Percentiles rank a stretch among this genome's conserved stretches.
These are phyloP conservation scores for Somion occarium DNA, from an alignment of 1,284 basidiomycete species.

Conservation along the genomic window DNA sequence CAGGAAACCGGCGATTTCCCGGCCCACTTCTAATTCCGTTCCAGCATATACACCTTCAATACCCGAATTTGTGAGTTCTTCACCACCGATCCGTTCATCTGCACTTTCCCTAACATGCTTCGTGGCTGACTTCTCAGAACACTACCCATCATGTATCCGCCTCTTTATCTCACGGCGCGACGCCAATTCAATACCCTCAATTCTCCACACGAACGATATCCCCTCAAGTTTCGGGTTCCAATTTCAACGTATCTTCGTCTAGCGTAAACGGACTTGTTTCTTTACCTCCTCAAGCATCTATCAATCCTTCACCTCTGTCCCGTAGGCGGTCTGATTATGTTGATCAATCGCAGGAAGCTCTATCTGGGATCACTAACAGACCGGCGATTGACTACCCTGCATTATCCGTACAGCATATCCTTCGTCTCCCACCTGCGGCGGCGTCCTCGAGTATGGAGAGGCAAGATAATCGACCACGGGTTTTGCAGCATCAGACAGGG, in stretches of 20 bases:
- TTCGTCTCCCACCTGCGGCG: conserved; percentile 74
- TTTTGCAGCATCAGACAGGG: conserved; percentile 29
- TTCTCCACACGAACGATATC: conserved; percentile 31
- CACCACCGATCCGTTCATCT: background rate
- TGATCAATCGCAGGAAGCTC: conserved; percentile 71
- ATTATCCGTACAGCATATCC: conserved; percentile 52
- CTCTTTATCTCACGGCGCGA: conserved; percentile 27
- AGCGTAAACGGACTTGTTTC: conserved; percentile 36
- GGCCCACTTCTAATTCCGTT: conserved; percentile 35
- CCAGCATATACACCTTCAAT: conserved; percentile 32
- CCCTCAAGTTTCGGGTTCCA: conserved; percentile 30
- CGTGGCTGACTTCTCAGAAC: conserved; percentile 17
- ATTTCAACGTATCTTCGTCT: conserved; percentile 30
- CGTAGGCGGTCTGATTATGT: conserved; percentile 76
- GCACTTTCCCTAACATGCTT: background rate
- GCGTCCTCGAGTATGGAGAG: conserved; percentile 64
- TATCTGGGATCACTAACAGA: conserved; percentile 46
- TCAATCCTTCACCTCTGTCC: conserved; percentile 65
- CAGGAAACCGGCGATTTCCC: conserved; percentile 33
- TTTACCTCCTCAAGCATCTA: conserved; percentile 75
- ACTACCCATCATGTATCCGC: conserved; percentile 28
- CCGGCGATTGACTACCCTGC: conserved; percentile 79
- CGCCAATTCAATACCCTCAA: conserved; percentile 43
- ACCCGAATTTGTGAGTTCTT: conserved; percentile 39
- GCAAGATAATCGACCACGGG: conserved; percentile 59